phyloP scores from a whole-genome alignment of 805 yeast genomes.

The Candida wancherniae region DNA sequence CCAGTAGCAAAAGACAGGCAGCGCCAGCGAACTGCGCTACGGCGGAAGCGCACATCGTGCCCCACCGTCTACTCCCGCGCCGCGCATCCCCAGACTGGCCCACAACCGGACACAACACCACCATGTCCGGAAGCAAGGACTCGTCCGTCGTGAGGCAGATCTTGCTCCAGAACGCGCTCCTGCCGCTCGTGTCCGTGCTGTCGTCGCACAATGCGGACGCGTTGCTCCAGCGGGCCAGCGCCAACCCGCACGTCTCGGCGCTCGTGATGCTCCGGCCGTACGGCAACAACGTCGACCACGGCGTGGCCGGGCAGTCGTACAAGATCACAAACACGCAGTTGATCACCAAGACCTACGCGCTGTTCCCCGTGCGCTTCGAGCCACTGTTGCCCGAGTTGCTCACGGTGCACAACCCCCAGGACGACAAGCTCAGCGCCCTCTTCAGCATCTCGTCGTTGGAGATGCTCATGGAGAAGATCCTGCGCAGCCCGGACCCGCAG shows the following conservation, averaged over 20 bases:
- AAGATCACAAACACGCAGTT: conserved; percentile 50
- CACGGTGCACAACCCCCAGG: conserved; percentile 24
- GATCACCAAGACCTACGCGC: conserved; percentile 44
- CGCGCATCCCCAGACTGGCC: neutral
- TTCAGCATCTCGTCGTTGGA: conserved; percentile 39
- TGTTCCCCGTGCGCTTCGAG: conserved; percentile 54
- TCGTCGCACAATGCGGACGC: conserved; percentile 44
- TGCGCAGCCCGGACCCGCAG: conserved; percentile 2
- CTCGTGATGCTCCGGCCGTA: conserved; percentile 49
- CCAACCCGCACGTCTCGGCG: conserved; percentile 32
- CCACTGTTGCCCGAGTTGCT: conserved; percentile 36
- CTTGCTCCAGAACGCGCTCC: conserved; percentile 42
- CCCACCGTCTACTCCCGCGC: neutral
- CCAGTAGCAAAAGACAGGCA: neutral
- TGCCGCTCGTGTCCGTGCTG: conserved; percentile 50
- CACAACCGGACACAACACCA: neutral
- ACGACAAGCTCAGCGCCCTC: conserved; percentile 18
- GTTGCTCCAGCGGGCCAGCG: conserved; percentile 38
- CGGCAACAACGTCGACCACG: conserved; percentile 49
- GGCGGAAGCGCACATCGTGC: neutral
- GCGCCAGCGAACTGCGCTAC: neutral
- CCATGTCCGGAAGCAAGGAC: conserved; percentile 26
- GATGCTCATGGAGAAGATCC: conserved; percentile 19
- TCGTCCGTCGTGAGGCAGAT: conserved; percentile 38
- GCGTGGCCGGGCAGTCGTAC: conserved; percentile 36